These are phyloP conservation scores for Barnettozyma botsteinii DNA, from an alignment of 805 yeast species.

Conservation along the genomic window DNA sequence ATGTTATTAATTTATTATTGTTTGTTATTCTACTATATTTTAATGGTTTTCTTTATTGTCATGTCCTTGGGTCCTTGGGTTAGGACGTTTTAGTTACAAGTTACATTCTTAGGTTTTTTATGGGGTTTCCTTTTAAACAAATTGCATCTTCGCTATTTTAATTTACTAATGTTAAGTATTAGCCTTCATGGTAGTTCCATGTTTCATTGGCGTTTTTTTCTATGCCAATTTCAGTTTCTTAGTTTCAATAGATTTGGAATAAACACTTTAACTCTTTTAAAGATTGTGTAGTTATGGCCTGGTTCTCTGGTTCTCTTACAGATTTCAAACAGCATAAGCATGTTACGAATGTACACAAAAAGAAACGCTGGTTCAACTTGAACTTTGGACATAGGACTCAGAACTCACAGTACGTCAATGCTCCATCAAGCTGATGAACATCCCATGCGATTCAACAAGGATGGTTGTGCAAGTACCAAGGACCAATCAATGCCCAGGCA, in stretches of 20 bases:
- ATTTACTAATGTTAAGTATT: neutral
- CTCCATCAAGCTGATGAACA: too few species aligned
- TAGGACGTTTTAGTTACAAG: neutral
- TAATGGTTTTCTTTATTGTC: neutral
- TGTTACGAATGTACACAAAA: too few species aligned
- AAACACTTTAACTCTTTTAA: too few species aligned
- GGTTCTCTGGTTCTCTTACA: too few species aligned
- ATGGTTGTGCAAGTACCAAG: too few species aligned
- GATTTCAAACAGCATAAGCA: too few species aligned
- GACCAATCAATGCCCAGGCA: too few species aligned
- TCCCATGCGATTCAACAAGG: too few species aligned
- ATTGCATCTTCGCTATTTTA: constrained; percentile 1
- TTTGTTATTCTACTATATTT: neutral
- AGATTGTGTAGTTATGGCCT: too few species aligned
- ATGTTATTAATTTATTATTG: neutral
- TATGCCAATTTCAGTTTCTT: neutral
- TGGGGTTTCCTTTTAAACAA: constrained; percentile 1
- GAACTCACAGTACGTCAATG: too few species aligned
- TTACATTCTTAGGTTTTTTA: neutral
- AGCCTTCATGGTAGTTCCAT: neutral
- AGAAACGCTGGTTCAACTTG: too few species aligned
- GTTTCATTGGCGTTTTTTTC: neutral
- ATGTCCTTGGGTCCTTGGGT: neutral
- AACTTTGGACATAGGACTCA: too few species aligned
- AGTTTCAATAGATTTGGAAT: constrained; percentile 2